A percentile compares a stretch with the other conserved stretches of the same genome.
Conservation (phyloP, 208 protist genomes). For the Naegleria lovaniensis region DNA sequence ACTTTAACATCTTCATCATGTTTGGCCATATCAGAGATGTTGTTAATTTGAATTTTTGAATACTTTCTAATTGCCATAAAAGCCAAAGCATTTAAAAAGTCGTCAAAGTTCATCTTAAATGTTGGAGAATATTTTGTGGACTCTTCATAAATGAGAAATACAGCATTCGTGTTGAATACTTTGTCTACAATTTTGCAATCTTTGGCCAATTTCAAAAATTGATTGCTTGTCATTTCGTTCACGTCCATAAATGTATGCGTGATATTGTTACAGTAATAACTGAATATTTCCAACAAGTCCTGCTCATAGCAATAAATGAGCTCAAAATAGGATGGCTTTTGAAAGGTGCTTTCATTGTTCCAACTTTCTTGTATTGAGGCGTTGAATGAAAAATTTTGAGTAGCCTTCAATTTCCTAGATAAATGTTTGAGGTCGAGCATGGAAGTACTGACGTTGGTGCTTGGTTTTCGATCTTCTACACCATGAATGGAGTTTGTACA, state of each 20-base stretch:
- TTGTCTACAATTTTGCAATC: conserved; percentile 1
- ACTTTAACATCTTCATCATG: not conserved
- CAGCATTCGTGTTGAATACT: not conserved
- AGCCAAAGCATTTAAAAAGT: not conserved
- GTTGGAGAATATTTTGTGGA: not conserved
- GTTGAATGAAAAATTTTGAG: not conserved
- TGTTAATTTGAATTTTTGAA: not conserved
- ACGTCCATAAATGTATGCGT: not conserved
- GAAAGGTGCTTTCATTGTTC: not conserved
- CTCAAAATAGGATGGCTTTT: not conserved
- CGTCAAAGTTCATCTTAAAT: conserved; percentile 12
- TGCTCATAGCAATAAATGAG: not conserved
- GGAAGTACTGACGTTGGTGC: not conserved
- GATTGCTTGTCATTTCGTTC: not conserved
- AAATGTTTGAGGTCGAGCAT: not conserved
- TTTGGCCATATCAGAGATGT: not conserved
- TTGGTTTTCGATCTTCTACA: not conserved
- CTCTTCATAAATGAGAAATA: not conserved
- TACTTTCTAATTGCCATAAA: not conserved
- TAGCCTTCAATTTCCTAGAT: not conserved
- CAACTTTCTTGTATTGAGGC: not conserved
- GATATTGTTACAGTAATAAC: not conserved
- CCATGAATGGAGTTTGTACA: not conserved
- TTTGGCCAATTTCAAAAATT: conserved; percentile 10
- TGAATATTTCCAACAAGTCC: not conserved